These are phyloP conservation scores for Aspergillus cavernicola DNA, from an alignment of 495 filamentous ascomycete genomes.

Conservation along the genomic window DNA sequence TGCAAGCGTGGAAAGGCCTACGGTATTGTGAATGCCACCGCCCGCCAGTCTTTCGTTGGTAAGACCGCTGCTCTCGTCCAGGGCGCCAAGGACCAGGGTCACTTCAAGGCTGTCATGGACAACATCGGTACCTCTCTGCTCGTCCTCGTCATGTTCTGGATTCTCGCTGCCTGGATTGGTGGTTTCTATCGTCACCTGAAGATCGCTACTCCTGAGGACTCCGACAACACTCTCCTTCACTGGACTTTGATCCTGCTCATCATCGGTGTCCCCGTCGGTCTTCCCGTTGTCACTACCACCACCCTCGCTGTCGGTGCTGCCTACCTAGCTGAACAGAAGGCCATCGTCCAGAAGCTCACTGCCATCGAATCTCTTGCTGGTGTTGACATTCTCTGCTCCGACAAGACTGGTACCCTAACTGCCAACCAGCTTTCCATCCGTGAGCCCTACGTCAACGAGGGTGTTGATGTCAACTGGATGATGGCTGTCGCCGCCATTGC, in stretches of 20 bases:
- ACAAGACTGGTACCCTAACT: slow-evolving; percentile 77
- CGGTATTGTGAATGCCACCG: slow-evolving; percentile 60
- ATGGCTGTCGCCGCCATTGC: slow-evolving; percentile 72
- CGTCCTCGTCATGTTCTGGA: slow-evolving; percentile 70
- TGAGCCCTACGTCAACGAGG: slow-evolving; percentile 71
- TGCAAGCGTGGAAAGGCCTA: slow-evolving; percentile 77
- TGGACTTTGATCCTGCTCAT: slow-evolving; percentile 67
- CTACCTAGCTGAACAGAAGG: slow-evolving; percentile 70
- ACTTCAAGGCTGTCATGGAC: slow-evolving; percentile 84
- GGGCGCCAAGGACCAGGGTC: slow-evolving; percentile 66
- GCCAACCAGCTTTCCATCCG: slow-evolving; percentile 73
- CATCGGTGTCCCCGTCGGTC: slow-evolving; percentile 73
- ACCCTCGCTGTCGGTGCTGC: slow-evolving; percentile 73
- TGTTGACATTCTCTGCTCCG: slow-evolving; percentile 73
- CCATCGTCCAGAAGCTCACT: slow-evolving; percentile 73
- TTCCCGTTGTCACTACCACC: slow-evolving; percentile 70
- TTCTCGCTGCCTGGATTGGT: slow-evolving; percentile 69
- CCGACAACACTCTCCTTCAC: slow-evolving; percentile 55
- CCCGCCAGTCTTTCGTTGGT: slow-evolving; percentile 68
- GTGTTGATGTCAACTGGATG: slow-evolving; percentile 77
- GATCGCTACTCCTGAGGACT: slow-evolving; percentile 58
- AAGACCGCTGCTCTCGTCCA: slow-evolving; percentile 67
- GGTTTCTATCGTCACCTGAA: slow-evolving; percentile 70
- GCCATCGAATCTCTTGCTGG: slow-evolving; percentile 74
- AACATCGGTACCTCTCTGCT: slow-evolving; percentile 70